Base-by-base conservation (phyloP, 768 basidiomycete species). In the Termitomyces heimii region DNA sequence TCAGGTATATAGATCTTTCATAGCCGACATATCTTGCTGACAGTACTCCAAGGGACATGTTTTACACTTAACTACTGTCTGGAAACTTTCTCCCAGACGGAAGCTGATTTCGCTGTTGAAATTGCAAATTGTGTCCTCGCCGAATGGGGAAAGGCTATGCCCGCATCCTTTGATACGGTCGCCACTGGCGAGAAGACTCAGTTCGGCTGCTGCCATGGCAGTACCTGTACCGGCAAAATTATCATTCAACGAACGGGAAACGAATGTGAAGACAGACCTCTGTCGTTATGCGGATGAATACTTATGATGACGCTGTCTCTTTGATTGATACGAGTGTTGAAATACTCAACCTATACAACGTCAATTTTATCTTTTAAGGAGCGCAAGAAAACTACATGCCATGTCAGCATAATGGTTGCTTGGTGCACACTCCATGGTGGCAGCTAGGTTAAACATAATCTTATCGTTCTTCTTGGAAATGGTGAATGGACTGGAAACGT, bases 401-500 rank as follows among this genome's bases (percentile, higher is more conserved):
- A 86, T 84, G 65, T 66, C 87, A 88, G 8, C 90, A 92, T 66
- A 92, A 92, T 64, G 91, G 92, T 67, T n/a, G 22, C 1, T 89
- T n/a, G 35, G 6, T 42, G 18, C 57, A 83, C 22, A 88, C 87
- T 29, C 84, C 20, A 83, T 91, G 42, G 91, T 87, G 44, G 88
- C 91, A 5, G 82, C 89, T 1, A 92, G 92, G 66, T 81, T 92
- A 22, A 92, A 80, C 54, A 89, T 91, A 67, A n/a, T n/a, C 73
- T 87, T 42, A 78, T 92, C 62, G 90, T 87, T 60, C 77, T 92
- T 39, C 85, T 92, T 55, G 90, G 89, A 28, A 92, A 92, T 65
- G 91, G 90, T 58, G 90, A 92, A 73, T 83, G 90, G 42, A 92
- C 90, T 12, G 90, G 90, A 50, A 92, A 92, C 63, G 90, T 92